Evolutionary conservation across 371 early-diverging fungal genomes (phyloP), one percentile per base, ranked within the genome.

Genomic region (Thermomucor indicae-seudaticae): DNA sequence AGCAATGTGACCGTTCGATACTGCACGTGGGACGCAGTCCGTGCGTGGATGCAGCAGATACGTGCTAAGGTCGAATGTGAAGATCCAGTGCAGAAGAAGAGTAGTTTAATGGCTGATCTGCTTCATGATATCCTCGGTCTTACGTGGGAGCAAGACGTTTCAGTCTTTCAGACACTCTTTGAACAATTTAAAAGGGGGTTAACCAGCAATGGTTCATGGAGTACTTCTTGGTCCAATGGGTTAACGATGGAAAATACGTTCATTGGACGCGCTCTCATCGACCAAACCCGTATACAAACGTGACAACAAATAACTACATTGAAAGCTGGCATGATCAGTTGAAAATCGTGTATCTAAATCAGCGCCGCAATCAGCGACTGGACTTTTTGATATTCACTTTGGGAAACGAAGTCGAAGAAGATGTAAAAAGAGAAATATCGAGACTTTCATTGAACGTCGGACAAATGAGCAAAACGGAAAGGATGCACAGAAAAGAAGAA

Each of bases 301-400:
- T 40, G 41, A 25, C 6, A 24, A 39, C 50, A 0, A 49, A 49
- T 19, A 40, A 40, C 6, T 41, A 39, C 20, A 7, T 49, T 2
- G 50, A 40, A 5, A 41, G 41, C 28, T 47, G 35, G 48, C 48
- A 47, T 35, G 27, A 35, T 27, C 35, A 16, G 27, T 19, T 41
- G 1, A 49, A 41, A 28, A 40, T 25, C 3, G 25, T 4, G 1
- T 49, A 27, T 4, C 37, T 47, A 3, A 16, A 46, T 22, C 27
- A 32, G 12, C 6, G 16, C 11, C 4, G 29, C 1, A 35, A 47
- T 11, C 1, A 34, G 30, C 14, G 48, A 3, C 0, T 47, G 6
- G 35, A 47, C 19, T 32, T 32, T 14, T 32, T 32, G 14, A 10
- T 32, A 14, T 14, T 10, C 14, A 14, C 14, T 14, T 32, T 32